Evolutionary conservation across 2,329 filamentous ascomycete species (phyloP).

Genomic region (Pleoardoris graminearum): DNA sequence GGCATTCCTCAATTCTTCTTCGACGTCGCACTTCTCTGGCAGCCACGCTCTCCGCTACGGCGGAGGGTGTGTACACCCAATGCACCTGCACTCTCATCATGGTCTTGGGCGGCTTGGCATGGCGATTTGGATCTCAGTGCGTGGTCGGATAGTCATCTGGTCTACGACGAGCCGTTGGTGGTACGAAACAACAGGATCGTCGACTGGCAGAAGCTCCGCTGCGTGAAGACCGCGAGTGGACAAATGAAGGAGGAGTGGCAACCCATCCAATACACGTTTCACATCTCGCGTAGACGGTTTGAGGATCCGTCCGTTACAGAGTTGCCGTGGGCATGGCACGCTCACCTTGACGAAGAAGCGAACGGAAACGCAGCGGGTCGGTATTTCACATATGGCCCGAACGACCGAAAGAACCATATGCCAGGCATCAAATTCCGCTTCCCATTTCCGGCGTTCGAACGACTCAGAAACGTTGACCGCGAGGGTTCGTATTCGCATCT

Average conservation of each 20-base stretch:
- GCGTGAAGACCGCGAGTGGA: conserved; percentile 6
- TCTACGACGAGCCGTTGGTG: conserved; percentile 10
- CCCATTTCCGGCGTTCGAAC: conserved; percentile 8
- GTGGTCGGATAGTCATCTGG: conserved; percentile 10
- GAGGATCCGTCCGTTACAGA: conserved; percentile 2
- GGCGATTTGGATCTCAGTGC: conserved; percentile 12
- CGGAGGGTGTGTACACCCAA: neutral
- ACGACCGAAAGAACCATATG: neutral
- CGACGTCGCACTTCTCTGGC: conserved; percentile 20
- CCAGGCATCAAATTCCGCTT: conserved; percentile 9
- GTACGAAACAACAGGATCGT: conserved; percentile 8
- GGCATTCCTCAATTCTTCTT: conserved; percentile 21
- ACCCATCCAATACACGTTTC: conserved; percentile 2
- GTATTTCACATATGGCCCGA: too few relatives aligned
- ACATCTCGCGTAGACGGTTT: neutral
- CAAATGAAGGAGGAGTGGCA: conserved; percentile 5
- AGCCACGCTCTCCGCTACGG: conserved; percentile 9
- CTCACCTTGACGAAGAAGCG: conserved; percentile 7
- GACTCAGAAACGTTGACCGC: conserved; percentile 7
- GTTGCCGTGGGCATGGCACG: conserved; percentile 8
- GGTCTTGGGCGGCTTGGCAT: conserved; percentile 19
- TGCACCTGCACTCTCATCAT: conserved; percentile 6
- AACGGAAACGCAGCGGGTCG: neutral
- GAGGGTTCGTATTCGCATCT: conserved; percentile 7
- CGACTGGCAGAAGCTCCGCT: conserved; percentile 11